phyloP scores from a whole-genome alignment of 345 rosid species.

The Eucalyptus curtisii region DNA sequence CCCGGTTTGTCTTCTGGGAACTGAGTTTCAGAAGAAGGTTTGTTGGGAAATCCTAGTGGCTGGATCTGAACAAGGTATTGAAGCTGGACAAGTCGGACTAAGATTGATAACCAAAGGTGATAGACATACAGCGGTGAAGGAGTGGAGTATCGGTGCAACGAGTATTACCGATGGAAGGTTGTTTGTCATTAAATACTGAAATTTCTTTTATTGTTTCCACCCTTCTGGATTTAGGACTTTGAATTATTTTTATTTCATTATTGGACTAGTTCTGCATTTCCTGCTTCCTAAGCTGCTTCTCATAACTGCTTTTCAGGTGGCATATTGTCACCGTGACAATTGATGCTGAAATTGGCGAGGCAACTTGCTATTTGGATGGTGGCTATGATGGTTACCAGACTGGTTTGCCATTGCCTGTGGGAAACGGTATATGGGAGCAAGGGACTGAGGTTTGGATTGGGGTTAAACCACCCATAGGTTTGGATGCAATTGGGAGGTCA shows the following conservation, averaged over 20 bases:
- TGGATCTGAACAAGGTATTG: conserved; percentile 99
- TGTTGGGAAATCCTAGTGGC: conserved; percentile 99
- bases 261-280: neutral
- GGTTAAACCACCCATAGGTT: conserved; percentile 82
- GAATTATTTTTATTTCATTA: neutral
- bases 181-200: neutral
- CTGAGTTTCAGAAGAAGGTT: conserved; percentile 84
- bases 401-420: conserved; percentile 52
- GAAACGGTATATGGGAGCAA: conserved; percentile 75
- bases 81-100: conserved; percentile 99
- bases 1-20: conserved; percentile 95
- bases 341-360: conserved; percentile 93
- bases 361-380: conserved; percentile 95
- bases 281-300: neutral
- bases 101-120: conserved; percentile 90
- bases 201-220: neutral
- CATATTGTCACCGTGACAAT: conserved; percentile 94
- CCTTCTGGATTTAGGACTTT: neutral
- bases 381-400: conserved; percentile 87
- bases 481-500: conserved; percentile 97
- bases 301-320: conserved; percentile 53
- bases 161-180: conserved; percentile 99
- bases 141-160: conserved; percentile 98
- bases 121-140: conserved; percentile 84
- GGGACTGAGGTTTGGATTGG: conserved; percentile 95